Evolutionary conservation across 208 protist genomes (phyloP).

Genomic region (Trypanosoma melophagium): DNA sequence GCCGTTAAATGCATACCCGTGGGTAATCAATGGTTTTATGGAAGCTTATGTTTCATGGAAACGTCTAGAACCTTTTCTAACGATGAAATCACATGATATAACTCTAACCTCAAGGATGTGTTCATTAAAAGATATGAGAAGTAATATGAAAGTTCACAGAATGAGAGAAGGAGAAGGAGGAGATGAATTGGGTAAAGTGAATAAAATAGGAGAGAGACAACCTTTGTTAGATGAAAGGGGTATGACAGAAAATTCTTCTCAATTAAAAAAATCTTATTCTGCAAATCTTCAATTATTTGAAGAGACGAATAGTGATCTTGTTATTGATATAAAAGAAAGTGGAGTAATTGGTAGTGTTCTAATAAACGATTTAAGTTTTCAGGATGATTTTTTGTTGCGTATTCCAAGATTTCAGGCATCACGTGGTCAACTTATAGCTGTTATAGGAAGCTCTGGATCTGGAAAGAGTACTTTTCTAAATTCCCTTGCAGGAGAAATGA

Average conservation of each 20-base stretch:
- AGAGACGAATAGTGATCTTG: background rate
- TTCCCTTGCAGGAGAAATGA: slow-evolving; percentile 31
- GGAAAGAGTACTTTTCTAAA: slow-evolving; percentile 52
- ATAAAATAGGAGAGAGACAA: background rate
- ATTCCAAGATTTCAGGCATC: slow-evolving; percentile 24
- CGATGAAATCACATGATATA: no score
- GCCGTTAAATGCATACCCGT: slow-evolving; percentile 37
- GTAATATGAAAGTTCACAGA: background rate
- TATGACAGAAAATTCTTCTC: no score
- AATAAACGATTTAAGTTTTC: background rate
- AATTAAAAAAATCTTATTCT: background rate
- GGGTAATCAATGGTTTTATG: slow-evolving; percentile 33
- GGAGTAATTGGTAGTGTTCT: background rate
- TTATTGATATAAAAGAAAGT: slow-evolving; percentile 18
- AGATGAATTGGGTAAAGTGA: background rate
- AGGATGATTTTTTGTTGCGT: slow-evolving; percentile 8
- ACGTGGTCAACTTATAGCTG: slow-evolving; percentile 42
- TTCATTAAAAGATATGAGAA: no score
- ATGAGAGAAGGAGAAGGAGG: background rate
- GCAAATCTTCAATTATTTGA: background rate
- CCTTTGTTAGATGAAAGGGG: background rate
- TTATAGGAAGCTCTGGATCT: slow-evolving; percentile 48
- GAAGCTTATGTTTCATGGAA: slow-evolving; percentile 35
- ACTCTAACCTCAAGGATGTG: no score
- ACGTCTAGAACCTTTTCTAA: slow-evolving; percentile 25